Evolutionary conservation across 192 early-diverging fungal species (phyloP).

Genomic region (Podila epicladia): DNA sequence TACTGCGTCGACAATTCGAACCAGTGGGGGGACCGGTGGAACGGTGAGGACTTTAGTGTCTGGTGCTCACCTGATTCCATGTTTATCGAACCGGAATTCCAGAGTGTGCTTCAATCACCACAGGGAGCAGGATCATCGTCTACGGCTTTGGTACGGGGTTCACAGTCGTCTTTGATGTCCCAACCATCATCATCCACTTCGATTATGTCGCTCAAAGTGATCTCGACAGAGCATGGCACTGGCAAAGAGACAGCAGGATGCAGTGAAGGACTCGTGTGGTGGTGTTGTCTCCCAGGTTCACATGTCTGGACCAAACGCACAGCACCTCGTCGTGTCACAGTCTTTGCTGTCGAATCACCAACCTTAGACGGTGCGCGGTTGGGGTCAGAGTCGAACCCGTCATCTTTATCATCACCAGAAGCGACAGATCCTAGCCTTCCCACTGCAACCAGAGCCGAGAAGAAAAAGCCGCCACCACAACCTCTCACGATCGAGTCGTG

Average conservation of each 20-base stretch:
- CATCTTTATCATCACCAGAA: background rate
- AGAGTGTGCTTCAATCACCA: background rate
- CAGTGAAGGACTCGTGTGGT: conserved; percentile 33
- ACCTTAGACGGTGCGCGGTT: background rate
- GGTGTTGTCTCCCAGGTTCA: conserved; percentile 28
- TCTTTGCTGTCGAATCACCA: conserved; percentile 18
- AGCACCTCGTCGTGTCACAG: conserved; percentile 22
- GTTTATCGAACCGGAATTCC: conserved; percentile 12
- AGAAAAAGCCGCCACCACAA: background rate
- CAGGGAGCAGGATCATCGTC: background rate
- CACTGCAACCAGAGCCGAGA: too few relatives aligned
- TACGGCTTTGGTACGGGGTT: background rate
- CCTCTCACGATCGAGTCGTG: conserved; percentile 5
- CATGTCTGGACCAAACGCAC: conserved; percentile 38
- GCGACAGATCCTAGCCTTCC: background rate
- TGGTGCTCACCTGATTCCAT: conserved; percentile 30
- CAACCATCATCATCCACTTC: background rate
- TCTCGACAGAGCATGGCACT: conserved; percentile 1
- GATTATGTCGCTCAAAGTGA: conserved; percentile 5
- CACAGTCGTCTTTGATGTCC: too few relatives aligned
- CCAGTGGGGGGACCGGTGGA: conserved; percentile 64
- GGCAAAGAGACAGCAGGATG: conserved; percentile 23
- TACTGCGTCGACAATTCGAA: conserved; percentile 59
- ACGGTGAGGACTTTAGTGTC: conserved; percentile 65
- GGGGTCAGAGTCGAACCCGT: background rate